phyloP scores from a whole-genome alignment of 2,329 filamentous ascomycete species.

The Trichoderma sp. region DNA sequence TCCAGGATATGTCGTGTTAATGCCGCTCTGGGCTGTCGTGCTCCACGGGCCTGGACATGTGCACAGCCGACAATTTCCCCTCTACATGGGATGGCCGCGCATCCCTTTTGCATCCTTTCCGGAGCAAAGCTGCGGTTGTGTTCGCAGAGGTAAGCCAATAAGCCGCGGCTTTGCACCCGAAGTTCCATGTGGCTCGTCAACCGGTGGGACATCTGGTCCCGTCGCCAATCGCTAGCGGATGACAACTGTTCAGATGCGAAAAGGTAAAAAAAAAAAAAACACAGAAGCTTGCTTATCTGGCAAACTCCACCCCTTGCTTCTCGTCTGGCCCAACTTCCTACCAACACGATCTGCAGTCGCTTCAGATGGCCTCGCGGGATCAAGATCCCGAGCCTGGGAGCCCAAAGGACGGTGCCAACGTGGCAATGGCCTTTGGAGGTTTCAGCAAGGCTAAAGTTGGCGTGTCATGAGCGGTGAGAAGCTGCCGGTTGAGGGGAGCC shows the following conservation, averaged over 20 bases:
- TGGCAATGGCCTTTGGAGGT: constrained; percentile 5
- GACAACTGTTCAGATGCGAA: background rate
- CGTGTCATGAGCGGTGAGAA: constrained; percentile 20
- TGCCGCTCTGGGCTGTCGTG: background rate
- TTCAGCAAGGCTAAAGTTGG: constrained; percentile 3
- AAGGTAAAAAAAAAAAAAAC: background rate
- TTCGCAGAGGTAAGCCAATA: background rate
- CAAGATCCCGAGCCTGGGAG: background rate
- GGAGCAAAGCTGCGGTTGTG: background rate
- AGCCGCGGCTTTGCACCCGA: background rate
- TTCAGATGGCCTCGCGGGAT: background rate
- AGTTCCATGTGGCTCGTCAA: background rate
- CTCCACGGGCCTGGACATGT: background rate
- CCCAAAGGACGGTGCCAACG: constrained; percentile 15
- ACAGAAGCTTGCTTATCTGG: constrained; percentile 6
- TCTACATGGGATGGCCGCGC: background rate
- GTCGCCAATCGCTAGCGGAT: background rate
- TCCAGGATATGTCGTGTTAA: background rate
- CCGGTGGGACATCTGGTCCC: background rate
- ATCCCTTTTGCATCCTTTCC: constrained; percentile 1
- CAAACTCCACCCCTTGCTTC: constrained; percentile 9
- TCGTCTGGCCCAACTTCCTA: background rate
- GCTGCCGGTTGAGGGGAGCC: constrained; percentile 1
- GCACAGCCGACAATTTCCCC: background rate
- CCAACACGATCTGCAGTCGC: constrained; percentile 15